Base-by-base conservation (phyloP, 129 eudicot genomes). In the Centaurea solstitialis region DNA sequence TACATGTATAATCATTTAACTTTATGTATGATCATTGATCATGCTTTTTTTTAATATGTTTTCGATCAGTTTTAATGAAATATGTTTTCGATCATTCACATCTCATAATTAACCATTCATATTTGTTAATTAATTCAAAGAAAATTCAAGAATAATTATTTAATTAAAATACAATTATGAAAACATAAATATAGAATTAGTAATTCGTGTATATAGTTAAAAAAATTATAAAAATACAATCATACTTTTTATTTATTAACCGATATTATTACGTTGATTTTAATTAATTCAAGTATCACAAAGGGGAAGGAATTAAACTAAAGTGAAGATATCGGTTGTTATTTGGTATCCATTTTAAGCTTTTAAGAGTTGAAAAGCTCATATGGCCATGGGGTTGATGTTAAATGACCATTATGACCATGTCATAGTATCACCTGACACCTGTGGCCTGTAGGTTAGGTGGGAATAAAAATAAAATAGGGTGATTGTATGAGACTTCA, bases 341-440 rank as follows among this genome's bases (percentile, higher is more conserved):
- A 82, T 50, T 82, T 64, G 78, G 57, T 77, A 77, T 70, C 82
- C 82, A 76, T 77, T 82, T 82, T 78, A 82, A 82, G 86, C 86
- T 82, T 82, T 82, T 82, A 77, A 70, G 74, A 26, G 77, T 69
- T 82, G 74, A 28, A 82, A 81, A 70, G 73, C 74, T 26, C 74
- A 82, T 69, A 75, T 73, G 65, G 65, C 65, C 65, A 57, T 57
- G 65, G 71, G 72, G 66, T 82, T 76, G 81, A 70, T 41, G 61
- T 53, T 39, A 76, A 81, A 76, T 70, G 57, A 82, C 28, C 77
- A 82, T 59, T 50, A 75, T 81, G 78, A 76, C 20, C 68, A 70
- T 82, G 82, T 70, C 77, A 82, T 82, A 59, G 67, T 20, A 69
- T 82, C 81, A 57, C 86, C 86, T 82, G 73, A 76, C 86, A 76